phyloP scores from a whole-genome alignment of 2,329 filamentous ascomycete species.

The Monosporascus sp. region DNA sequence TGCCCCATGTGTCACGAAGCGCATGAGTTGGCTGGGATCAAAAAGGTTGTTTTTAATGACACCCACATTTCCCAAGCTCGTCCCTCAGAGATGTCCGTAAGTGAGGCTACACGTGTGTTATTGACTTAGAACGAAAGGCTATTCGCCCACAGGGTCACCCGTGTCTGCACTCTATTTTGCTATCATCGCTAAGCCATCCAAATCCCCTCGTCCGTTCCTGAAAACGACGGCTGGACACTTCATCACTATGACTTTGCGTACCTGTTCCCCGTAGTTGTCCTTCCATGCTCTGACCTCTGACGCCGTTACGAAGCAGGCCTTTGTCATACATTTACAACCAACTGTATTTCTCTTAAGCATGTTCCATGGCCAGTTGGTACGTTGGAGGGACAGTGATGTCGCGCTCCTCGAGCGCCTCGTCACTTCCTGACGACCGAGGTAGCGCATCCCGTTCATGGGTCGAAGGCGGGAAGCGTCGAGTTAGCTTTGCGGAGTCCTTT shows the following conservation, averaged over 20 bases:
- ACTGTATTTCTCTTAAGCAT: slow-evolving; percentile 20
- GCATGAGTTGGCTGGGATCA: background rate
- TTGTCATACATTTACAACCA: background rate
- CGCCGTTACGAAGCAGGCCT: background rate
- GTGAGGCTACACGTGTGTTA: background rate
- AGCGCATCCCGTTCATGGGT: slow-evolving; percentile 21
- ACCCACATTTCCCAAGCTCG: background rate
- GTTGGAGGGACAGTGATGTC: slow-evolving; percentile 28
- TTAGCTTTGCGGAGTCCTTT: slow-evolving; percentile 29
- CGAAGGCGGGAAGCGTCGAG: slow-evolving; percentile 34
- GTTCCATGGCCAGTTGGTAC: slow-evolving; percentile 30
- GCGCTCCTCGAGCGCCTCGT: slow-evolving; percentile 29
- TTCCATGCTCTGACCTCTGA: too few relatives aligned
- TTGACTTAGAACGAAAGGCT: background rate
- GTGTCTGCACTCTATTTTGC: background rate
- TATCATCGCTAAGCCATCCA: background rate
- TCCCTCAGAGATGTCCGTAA: background rate
- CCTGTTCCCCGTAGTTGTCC: too few relatives aligned
- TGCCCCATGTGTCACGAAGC: background rate
- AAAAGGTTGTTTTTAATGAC: background rate
- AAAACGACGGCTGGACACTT: too few relatives aligned
- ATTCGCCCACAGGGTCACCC: background rate
- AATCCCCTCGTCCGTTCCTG: background rate
- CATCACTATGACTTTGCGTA: too few relatives aligned
- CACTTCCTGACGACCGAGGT: slow-evolving; percentile 16